These are phyloP conservation scores for Mucor racemosus DNA, from an alignment of 371 early-diverging fungal species.

Conservation along the genomic window DNA sequence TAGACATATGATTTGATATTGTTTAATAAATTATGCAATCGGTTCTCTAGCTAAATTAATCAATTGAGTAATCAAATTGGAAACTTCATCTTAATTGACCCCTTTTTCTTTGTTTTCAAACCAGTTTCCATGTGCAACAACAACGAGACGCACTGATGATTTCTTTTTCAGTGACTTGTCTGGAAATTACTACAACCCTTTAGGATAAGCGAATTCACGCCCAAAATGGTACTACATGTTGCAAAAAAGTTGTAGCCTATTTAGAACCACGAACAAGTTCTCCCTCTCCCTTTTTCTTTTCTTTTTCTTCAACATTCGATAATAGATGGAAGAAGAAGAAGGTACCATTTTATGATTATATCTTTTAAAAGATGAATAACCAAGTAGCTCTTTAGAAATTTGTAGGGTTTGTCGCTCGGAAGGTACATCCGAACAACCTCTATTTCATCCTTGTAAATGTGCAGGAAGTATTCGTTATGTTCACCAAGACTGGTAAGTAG, in stretches of 20 bases:
- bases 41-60: no score
- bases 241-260: no score
- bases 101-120: no score
- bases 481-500: slow-evolving; percentile 83
- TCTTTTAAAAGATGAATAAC: neutral
- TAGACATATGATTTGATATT: no score
- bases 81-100: no score
- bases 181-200: no score
- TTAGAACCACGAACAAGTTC: neutral
- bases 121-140: no score
- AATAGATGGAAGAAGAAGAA: slow-evolving; percentile 18
- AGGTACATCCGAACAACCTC: slow-evolving; percentile 77
- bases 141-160: no score
- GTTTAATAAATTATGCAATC: no score
- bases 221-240: neutral
- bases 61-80: no score
- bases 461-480: slow-evolving; percentile 91
- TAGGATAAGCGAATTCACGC: no score
- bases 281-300: neutral
- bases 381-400: slow-evolving; percentile 52
- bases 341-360: neutral
- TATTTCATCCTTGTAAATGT: slow-evolving; percentile 94
- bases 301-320: slow-evolving; percentile 6
- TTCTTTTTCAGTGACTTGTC: no score
- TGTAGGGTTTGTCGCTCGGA: slow-evolving; percentile 93